Base-by-base conservation (phyloP, 2,329 filamentous ascomycete species). In the Colletotrichum siamense region DNA sequence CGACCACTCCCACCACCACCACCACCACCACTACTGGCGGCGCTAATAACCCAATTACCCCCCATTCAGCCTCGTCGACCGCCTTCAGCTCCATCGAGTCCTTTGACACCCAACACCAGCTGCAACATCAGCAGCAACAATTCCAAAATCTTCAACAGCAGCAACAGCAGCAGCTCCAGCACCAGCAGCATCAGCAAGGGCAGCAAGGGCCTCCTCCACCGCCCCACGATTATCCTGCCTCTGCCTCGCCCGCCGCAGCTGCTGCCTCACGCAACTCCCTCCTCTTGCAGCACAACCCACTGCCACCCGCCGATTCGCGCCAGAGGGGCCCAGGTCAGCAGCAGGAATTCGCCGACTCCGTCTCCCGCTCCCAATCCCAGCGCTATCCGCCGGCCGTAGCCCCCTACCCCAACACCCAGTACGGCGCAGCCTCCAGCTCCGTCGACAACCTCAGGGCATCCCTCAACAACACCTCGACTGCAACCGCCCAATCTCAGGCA, bases 361-460 rank as follows among this genome's bases (percentile, higher is more conserved):
- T 89, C 39, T 87, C 86, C 72, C 88, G 89, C 71, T 89, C 89
- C 16, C 89, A 91, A 82, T 90, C 88, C 77, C 88, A 90, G 77
- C 88, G 88, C 79, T 89, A 87, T 79, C 83, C 83, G 78, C 82
- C 73, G 78, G 80, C 77, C 77, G 79, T 79, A 64, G 80, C 82
- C 36, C 82, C 81, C 39, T 79, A 84, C 66, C 82, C 82, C 79
- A 83, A 83, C 71, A 80, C 82, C 36, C 79, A 83, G 44, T 86
- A 86, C 79, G 78, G 81, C 75, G 79, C 84, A 69, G 82, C 83
- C 26, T 85, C 85, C 24, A 83, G 78, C 77, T 88, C 87, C 22
- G 83, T 85, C 71, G 87, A 89, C 79, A 85, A 88, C 78, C 82
- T 88, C 72, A 81, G 82, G 57, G 80, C 82, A 71, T 81, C 82